Base-by-base conservation (phyloP, 1,284 basidiomycete species). In the Cutaneotrichosporon spelunceum region DNA sequence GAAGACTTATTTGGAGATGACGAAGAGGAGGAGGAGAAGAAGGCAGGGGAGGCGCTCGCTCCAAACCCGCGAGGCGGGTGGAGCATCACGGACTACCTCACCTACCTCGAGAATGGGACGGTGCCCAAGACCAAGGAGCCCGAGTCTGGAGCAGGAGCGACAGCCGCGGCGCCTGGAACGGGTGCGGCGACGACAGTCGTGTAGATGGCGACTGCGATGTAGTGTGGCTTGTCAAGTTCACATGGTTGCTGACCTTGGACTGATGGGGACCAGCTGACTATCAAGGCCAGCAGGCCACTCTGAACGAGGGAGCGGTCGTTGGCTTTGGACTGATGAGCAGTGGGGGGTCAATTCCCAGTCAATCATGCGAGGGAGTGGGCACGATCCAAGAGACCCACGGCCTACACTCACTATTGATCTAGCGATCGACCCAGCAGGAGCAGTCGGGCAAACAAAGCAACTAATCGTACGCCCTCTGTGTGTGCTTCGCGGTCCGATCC, bases 41-140 rank as follows among this genome's bases (percentile, higher is more conserved):
- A 63, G 50, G 53, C 52, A 5, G 55, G 48, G 9, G 53, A 53
- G 50, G 33, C 53, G 45, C 64, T 30, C 14, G 26, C 57, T 30
- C 67, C 66, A 4, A 69, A 75, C 33, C 70, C 68, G 29, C 62
- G 66, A 27, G 61, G 62, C 42, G 67, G 67, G 24, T 77, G 75
- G 75, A 62, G 39, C 21, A 21, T 74, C 4, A 60, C 52, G 2
- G 75, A 77, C 48, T 77, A 72, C 55, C 57, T 75, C 14, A 44
- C 56, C n/a, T 69, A 68, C 53, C 65, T 77, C 60, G 75, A 77
- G 53, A 63, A 62, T 3, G 75, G 75, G 29, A 33, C 36, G 23
- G 33, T 34, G 30, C 57, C 57, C 1, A 45, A 34, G 27, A 21
- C 49, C 1, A 45, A 34, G 27, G 27, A 26, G 39, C 27, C 44